These are phyloP conservation scores for Tylopilus vinaceipallidus DNA, from an alignment of 768 basidiomycete species.

Conservation along the genomic window DNA sequence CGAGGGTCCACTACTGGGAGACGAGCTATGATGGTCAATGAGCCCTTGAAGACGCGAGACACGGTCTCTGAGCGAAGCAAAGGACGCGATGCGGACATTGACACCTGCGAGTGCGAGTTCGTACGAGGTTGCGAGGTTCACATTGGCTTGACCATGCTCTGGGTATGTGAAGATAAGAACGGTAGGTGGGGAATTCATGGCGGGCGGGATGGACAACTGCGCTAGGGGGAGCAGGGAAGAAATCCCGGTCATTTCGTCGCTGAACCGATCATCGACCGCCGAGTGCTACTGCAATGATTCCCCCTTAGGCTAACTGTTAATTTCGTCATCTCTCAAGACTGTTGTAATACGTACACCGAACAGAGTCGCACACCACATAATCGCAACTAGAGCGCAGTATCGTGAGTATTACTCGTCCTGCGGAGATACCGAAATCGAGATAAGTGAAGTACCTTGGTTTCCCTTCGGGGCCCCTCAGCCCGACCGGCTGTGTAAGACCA, in stretches of 20 bases:
- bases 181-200: not conserved
- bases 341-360: too few relatives aligned
- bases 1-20: not conserved
- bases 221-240: not conserved
- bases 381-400: too few relatives aligned
- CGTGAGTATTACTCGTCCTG: too few relatives aligned
- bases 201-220: not conserved
- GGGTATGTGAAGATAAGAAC: conserved; percentile 11
- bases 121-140: conserved; percentile 9
- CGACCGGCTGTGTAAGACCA: too few relatives aligned
- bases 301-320: too few relatives aligned
- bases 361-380: too few relatives aligned
- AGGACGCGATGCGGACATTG: conserved; percentile 11
- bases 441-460: too few relatives aligned
- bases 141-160: conserved; percentile 7
- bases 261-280: not conserved
- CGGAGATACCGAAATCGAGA: too few relatives aligned
- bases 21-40: not conserved
- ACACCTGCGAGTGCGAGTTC: conserved; percentile 14
- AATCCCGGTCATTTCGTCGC: not conserved
- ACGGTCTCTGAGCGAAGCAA: conserved; percentile 6
- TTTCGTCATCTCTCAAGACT: too few relatives aligned
- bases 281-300: too few relatives aligned
- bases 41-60: conserved; percentile 8
- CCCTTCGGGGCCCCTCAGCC: too few relatives aligned